These are phyloP conservation scores for Vitellaria paradoxa DNA, from an alignment of 179 eudicot genomes.

Conservation along the genomic window DNA sequence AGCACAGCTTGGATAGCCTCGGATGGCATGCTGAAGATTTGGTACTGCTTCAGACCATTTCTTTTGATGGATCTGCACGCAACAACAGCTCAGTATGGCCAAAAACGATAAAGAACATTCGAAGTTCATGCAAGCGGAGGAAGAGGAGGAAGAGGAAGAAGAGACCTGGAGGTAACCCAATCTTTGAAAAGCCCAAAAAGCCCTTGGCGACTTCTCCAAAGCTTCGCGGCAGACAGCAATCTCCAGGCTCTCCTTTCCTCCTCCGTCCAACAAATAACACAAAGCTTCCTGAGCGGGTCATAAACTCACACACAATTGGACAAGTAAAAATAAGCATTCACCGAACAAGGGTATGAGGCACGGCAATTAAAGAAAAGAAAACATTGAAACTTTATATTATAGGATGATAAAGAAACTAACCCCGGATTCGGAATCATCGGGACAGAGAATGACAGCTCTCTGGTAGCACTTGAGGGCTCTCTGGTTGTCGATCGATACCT, in stretches of 20 bases:
- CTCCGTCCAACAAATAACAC: conserved; percentile 78
- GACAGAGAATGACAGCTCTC: conserved; percentile 71
- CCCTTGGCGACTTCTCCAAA: conserved; percentile 78
- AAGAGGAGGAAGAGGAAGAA: background rate
- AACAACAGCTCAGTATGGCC: background rate
- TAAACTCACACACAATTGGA: background rate
- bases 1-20: conserved; percentile 80
- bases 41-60: conserved; percentile 92
- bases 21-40: conserved; percentile 87
- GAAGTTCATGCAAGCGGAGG: too few species aligned
- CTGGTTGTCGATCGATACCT: conserved; percentile 44
- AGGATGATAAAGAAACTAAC: conserved; percentile 22
- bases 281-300: conserved; percentile 55
- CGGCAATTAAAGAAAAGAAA: background rate
- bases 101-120: background rate
- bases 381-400: background rate
- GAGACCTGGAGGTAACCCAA: conserved; percentile 80
- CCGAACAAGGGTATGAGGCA: background rate
- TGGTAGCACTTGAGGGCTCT: conserved; percentile 95
- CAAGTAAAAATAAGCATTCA: background rate
- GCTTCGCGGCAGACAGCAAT: conserved; percentile 82
- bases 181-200: conserved; percentile 92
- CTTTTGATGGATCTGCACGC: conserved; percentile 60
- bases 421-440: conserved; percentile 78
- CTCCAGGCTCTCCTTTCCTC: conserved; percentile 81